phyloP scores from a whole-genome alignment of 225 moss, liverwort and hornwort species.

The Straminergon stramineum region DNA sequence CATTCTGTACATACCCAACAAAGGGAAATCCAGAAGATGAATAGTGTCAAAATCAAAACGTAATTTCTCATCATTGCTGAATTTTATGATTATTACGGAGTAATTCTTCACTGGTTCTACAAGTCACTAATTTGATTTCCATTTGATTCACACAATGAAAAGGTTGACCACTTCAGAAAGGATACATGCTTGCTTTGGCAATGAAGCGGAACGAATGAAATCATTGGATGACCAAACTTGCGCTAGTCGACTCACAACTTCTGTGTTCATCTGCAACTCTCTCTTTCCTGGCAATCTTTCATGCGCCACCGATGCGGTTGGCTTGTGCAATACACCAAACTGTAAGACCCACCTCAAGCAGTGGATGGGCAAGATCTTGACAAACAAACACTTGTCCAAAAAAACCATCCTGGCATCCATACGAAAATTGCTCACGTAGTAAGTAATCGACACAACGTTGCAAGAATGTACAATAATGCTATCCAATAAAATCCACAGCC shows the following conservation, averaged over 20 bases:
- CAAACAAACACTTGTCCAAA: conserved; percentile 69
- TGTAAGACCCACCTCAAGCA: conserved; percentile 87
- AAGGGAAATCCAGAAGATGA: neutral
- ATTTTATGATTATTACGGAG: neutral
- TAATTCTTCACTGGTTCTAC: neutral
- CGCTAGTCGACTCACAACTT: conserved; percentile 54
- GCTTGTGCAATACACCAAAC: conserved; percentile 59
- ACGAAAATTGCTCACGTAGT: neutral
- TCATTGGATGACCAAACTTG: conserved; percentile 77
- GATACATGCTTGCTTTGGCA: conserved; percentile 94
- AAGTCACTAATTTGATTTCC: neutral
- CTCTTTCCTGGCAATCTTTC: conserved; percentile 1
- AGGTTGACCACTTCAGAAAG: conserved; percentile 2
- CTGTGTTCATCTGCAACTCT: conserved; percentile 27
- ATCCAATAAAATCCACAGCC: neutral
- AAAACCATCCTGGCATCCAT: conserved; percentile 58
- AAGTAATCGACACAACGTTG: neutral
- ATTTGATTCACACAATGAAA: neutral
- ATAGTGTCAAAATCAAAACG: neutral
- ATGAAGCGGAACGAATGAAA: conserved; percentile 68
- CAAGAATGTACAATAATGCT: neutral
- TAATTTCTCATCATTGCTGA: neutral
- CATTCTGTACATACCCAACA: neutral
- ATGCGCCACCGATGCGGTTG: conserved; percentile 11
- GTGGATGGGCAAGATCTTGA: conserved; percentile 74